Evolutionary conservation across 345 rosid genomes (phyloP), one percentile per base, ranked within the genome.

Genomic region (Aegle marmelos): DNA sequence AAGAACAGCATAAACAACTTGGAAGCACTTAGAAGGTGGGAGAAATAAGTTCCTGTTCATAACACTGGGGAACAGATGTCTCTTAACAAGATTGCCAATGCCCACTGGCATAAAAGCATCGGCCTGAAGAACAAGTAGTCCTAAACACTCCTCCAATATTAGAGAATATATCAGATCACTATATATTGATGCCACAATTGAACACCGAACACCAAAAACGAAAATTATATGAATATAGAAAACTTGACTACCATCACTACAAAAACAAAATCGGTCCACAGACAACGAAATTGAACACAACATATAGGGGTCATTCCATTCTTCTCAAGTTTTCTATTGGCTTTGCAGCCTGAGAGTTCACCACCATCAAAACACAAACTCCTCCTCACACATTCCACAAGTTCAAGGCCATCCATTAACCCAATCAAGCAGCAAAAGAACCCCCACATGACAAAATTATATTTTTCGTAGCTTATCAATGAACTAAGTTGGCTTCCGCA

Each of bases 401-500:
- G 37, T 36, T 75, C 61, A 66, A 4, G 24, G n/a, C 71, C 31
- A 48, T n/a, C 71, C 48, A 50, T 66, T 2, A 13, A 33, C 30
- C 65, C 72, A 65, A 48, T 36, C 25, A 1, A 34, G 24, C 64
- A 16, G 72, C 28, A 21, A 76, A 21, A 36, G 31, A 76, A 24
- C 25, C 71, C 11, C 73, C 28, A 66, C 30, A n/a, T 9, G 24
- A 36, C 72, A 34, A 76, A 56, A 66, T 27, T 4, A 54, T 53
- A 36, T 24, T 33, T 34, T 72, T 61, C 34, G 5, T 39, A 16
- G 68, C 58, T 36, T 19, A 59, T 50, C 45, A 22, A n/a, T 24
- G n/a, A 56, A 39, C 69, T 88, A 93, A 82, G 76, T 89, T 79
- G 99, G 99, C 88, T 93, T 95, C 87, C 98, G 86, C 99, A 95